Evolutionary conservation across 345 rosid genomes (phyloP), one percentile per base, ranked within the genome.

Genomic region (Schrenkiella parvula): DNA sequence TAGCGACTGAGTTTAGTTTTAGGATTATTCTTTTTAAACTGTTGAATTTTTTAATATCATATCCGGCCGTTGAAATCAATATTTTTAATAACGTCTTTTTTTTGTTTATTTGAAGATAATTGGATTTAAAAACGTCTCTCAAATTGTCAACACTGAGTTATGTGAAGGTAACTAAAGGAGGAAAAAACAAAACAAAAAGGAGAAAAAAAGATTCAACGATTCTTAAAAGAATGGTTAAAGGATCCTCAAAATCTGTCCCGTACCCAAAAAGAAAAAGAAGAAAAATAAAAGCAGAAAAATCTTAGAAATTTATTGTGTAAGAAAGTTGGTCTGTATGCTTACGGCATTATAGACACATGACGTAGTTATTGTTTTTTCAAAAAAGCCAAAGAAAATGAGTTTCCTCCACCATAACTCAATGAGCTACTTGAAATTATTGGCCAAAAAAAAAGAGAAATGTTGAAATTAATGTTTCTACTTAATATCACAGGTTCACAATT

Each of bases 231-330:
- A 68, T 68, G 64, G 74, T 61, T 75, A 68, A 75, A 75, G 70
- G 79, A 68, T 75, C 58, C 79, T 75, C 70, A 62, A 69, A 75
- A 69, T 69, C 59, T 75, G 79, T 62, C 74, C 70, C 70, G 74
- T 75, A 53, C 65, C 69, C 25, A 25, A 61, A 75, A 75, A 61
- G 48, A 68, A 52, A 54, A 13, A 8, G 13, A 39, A 5, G 23
- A 15, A 48, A 59, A 13, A 13, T 5, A 65, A 28, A 44, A 54
- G 48, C 38, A 23, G 34, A 74, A 39, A 74, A 74, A 50, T 66
- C 54, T 74, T 66, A 66, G 37, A 50, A 63, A 48, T 58, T 58
- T 48, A 66, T 58, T 48, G 47, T 39, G 78, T 66, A 68, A 75
- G 39, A 52, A 68, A 67, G 68, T 67, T 59, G 73, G 68, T 67